Percentiles rank a stretch among this genome's conserved stretches.
Conservation (phyloP, 2,329 filamentous ascomycete species). For the Botrytis porri region DNA sequence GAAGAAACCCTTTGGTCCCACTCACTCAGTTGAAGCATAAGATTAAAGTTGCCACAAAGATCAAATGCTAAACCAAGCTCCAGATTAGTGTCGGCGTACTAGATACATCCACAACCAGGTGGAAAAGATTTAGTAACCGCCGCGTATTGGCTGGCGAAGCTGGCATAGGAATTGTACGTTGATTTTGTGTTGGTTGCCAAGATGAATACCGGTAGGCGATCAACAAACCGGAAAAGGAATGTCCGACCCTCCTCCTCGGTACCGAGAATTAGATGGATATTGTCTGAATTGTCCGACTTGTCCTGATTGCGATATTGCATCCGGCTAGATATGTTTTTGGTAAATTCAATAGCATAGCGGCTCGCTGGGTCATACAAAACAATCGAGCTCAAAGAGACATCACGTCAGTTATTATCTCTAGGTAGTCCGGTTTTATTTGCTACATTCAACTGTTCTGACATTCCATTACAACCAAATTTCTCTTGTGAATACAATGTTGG, state of each 20-base stretch:
- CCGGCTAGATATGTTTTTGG: neutral
- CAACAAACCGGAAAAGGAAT: neutral
- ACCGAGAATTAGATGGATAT: neutral
- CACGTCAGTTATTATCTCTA: neutral
- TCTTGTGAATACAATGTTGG: neutral
- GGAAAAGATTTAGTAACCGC: neutral
- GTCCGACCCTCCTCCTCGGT: too few relatives aligned
- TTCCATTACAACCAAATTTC: neutral
- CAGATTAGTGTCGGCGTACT: neutral
- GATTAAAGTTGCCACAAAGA: neutral
- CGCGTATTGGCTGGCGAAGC: neutral
- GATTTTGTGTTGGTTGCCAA: neutral
- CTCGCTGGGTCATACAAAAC: neutral
- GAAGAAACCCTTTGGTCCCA: neutral
- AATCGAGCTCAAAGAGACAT: neutral
- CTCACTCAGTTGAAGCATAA: neutral
- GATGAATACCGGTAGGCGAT: neutral
- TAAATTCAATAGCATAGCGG: neutral
- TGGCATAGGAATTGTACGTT: neutral
- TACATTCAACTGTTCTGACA: neutral
- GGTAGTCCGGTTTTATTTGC: neutral
- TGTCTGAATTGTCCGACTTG: neutral
- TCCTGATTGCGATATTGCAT: neutral
- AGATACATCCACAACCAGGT: neutral
- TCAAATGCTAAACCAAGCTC: neutral